Evolutionary conservation across 1,284 basidiomycete genomes (phyloP).

Genomic region (Boletus subluridellus): DNA sequence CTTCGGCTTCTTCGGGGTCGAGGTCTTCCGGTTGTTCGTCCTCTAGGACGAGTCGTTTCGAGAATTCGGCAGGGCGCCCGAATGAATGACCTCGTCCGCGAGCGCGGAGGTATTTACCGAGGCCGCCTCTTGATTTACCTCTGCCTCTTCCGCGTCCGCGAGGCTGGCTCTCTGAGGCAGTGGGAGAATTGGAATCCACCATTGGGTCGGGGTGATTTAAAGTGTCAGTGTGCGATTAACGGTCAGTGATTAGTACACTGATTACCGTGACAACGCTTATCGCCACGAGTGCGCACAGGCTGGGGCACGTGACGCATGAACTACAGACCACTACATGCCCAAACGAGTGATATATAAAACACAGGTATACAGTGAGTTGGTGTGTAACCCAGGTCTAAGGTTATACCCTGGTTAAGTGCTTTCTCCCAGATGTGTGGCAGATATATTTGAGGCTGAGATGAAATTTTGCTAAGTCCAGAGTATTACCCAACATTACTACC

Average conservation of each 20-base stretch:
- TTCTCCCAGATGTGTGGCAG: too few species aligned
- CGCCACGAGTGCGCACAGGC: too few species aligned
- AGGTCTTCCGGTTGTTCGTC: slow-evolving; percentile 44
- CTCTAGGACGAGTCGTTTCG: slow-evolving; percentile 55
- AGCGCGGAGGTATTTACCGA: slow-evolving; percentile 70
- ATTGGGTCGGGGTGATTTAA: slow-evolving; percentile 5
- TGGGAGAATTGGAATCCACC: slow-evolving; percentile 19
- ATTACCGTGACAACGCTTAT: not conserved
- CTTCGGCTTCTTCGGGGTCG: slow-evolving; percentile 49
- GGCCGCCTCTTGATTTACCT: slow-evolving; percentile 60
- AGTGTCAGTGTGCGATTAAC: not conserved
- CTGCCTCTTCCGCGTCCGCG: slow-evolving; percentile 43
- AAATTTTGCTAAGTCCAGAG: too few species aligned
- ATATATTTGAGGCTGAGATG: too few species aligned
- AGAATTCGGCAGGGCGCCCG: slow-evolving; percentile 63
- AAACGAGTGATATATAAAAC: too few species aligned
- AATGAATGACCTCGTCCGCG: slow-evolving; percentile 55
- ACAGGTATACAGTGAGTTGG: too few species aligned
- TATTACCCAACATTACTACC: too few species aligned
- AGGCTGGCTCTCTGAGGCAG: slow-evolving; percentile 9
- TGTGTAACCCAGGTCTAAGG: too few species aligned
- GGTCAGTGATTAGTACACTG: not conserved
- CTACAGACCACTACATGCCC: too few species aligned
- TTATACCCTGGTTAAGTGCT: too few species aligned
- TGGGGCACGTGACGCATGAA: too few species aligned